Evolutionary conservation across 202 grass and related monocot species (phyloP).

Genomic region (Setaria italica): DNA sequence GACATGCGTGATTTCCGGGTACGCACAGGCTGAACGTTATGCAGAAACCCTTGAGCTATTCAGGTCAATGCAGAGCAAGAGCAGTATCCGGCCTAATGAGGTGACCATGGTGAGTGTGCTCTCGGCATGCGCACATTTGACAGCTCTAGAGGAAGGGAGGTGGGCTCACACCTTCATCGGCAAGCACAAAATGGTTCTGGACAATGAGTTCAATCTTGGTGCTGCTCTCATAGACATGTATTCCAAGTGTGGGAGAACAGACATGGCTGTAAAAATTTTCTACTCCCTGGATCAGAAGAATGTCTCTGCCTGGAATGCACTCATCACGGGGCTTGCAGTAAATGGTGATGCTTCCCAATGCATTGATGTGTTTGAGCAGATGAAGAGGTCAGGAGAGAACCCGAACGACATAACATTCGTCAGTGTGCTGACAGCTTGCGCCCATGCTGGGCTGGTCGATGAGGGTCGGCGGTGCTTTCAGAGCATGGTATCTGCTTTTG

Average conservation of each 20-base stretch:
- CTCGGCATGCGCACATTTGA: conserved; percentile 62
- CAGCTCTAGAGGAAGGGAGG: conserved; percentile 63
- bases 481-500: conserved; percentile 54
- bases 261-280: conserved; percentile 56
- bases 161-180: conserved; percentile 68
- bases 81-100: conserved; percentile 59
- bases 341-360: conserved; percentile 53
- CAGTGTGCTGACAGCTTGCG: conserved; percentile 66
- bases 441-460: conserved; percentile 57
- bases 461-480: conserved; percentile 58
- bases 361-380: conserved; percentile 61
- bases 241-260: conserved; percentile 64
- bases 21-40: conserved; percentile 55
- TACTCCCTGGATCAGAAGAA: conserved; percentile 62
- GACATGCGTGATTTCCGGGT: conserved; percentile 77
- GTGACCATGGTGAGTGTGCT: conserved; percentile 75
- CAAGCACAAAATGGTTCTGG: conserved; percentile 61
- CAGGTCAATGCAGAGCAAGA: conserved; percentile 56
- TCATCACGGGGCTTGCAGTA: conserved; percentile 64
- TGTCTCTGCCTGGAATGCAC: conserved; percentile 73
- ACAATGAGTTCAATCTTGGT: conserved; percentile 71
- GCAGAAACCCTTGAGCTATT: conserved; percentile 61
- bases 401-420: conserved; percentile 63
- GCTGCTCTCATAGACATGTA: conserved; percentile 74
- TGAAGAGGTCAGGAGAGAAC: conserved; percentile 49